Evolutionary conservation across 75 land plant genomes (phyloP), one percentile per base, ranked within the genome.

Genomic region (Pinus taeda): DNA sequence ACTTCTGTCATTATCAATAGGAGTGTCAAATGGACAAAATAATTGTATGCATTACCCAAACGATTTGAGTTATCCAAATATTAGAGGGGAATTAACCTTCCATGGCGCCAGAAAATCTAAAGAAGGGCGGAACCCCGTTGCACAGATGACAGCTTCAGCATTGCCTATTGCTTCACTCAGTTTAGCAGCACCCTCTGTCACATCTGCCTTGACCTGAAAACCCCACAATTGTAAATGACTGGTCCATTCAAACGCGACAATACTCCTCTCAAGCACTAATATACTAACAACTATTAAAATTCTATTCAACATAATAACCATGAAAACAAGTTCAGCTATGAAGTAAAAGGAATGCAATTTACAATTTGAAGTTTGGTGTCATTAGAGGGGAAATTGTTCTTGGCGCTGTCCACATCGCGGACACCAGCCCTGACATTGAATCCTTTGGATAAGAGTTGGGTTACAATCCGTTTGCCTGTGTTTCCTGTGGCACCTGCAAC

Each of bases 401-500:
- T 87, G 9, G 92, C 96, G 72, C 85, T 90, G 15, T 78, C 89
- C 13, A 88, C 21, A 63, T 95, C 96, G 4, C 88, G 81, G 59
- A 93, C 98, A 0, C 98, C 98, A 11, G 98, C 98, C 74, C 91
- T 83, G 29, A 95, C 96, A 2, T 75, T 76, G 74, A 83, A 88
- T 1, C 98, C 98, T 67, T 81, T 82, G 15, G 92, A 74, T 9
- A 93, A 82, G 21, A 95, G 78, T 76, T 88, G 88, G 72, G 85
- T 85, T 65, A 95, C 96, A 63, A 95, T 90, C 77, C 92, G 85
- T 71, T 85, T 91, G 15, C 98, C 98, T 26, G 98, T 90, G 37
- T 77, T 82, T 6, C 98, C 98, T 18, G 90, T 90, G 2, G 98
- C 95, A 21, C 98, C 98, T 1, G 98, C 98, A 58, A 95, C 98